Conservation (phyloP, 1,284 basidiomycete genomes). For the Marasmius tenuissimus region DNA sequence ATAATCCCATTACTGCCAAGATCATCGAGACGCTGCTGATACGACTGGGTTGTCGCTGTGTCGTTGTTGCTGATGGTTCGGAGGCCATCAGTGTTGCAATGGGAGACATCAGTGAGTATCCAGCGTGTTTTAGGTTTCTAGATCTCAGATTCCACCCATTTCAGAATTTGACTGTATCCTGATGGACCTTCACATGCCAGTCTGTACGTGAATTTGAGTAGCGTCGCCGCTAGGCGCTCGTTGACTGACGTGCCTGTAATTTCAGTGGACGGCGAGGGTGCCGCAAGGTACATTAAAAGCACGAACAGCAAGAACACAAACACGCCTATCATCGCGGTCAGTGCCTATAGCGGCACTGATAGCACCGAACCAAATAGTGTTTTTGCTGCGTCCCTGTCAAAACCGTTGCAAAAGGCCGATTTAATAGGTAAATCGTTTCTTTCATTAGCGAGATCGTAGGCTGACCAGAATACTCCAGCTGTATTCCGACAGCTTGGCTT, state of each 20-base stretch:
- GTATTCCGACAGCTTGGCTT: constrained; percentile 87
- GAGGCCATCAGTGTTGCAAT: constrained; percentile 96
- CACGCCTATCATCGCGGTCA: constrained; percentile 91
- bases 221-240: not conserved
- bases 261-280: constrained; percentile 87
- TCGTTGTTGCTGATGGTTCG: constrained; percentile 93
- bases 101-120: constrained; percentile 86
- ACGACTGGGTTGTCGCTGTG: constrained; percentile 90
- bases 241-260: constrained; percentile 17
- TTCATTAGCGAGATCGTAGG: constrained; percentile 3
- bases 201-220: constrained; percentile 53
- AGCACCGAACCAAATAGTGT: constrained; percentile 68
- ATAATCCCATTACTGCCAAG: constrained; percentile 96
- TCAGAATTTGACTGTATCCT: constrained; percentile 86
- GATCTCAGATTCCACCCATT: constrained; percentile 16
- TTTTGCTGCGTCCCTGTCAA: constrained; percentile 84
- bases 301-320: constrained; percentile 90
- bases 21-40: constrained; percentile 93
- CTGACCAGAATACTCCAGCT: constrained; percentile 28
- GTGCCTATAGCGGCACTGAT: constrained; percentile 76
- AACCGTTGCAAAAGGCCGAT: constrained; percentile 87
- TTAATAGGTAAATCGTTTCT: constrained; percentile 48
- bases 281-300: constrained; percentile 90
- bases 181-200: constrained; percentile 90
- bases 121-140: constrained; percentile 6